A percentile compares a stretch with the other conserved stretches of the same genome.
These are phyloP conservation scores for Pythium monospermum DNA, from an alignment of 352 stramenopile species.

Conservation along the genomic window DNA sequence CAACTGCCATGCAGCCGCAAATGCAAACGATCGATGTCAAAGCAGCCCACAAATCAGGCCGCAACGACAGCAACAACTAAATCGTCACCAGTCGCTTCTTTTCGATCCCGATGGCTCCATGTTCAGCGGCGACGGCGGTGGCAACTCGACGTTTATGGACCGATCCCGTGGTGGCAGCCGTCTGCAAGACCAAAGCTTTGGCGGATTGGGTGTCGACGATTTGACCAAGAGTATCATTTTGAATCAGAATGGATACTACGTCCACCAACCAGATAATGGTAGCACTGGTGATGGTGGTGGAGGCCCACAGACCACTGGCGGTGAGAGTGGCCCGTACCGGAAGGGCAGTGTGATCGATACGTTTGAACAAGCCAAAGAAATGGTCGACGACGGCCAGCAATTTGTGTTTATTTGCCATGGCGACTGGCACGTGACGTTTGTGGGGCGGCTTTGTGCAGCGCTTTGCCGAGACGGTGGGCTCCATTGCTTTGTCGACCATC, in stretches of 20 bases:
- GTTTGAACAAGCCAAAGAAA: slow-evolving; percentile 44
- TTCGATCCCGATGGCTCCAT: slow-evolving; percentile 18
- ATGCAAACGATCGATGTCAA: too few relatives aligned
- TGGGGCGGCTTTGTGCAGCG: slow-evolving; percentile 60
- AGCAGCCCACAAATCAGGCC: neutral
- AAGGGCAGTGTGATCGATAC: slow-evolving; percentile 57
- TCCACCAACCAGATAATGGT: slow-evolving; percentile 38
- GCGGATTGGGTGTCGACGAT: slow-evolving; percentile 21
- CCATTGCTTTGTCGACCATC: slow-evolving; percentile 66
- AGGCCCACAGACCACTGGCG: too few relatives aligned
- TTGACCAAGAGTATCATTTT: slow-evolving; percentile 63
- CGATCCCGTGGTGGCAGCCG: slow-evolving; percentile 23
- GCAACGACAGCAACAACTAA: neutral
- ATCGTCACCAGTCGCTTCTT: neutral
- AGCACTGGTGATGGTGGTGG: too few relatives aligned
- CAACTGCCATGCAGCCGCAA: too few relatives aligned
- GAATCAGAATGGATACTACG: slow-evolving; percentile 66
- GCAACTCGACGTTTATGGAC: slow-evolving; percentile 3
- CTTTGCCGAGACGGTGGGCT: slow-evolving; percentile 60
- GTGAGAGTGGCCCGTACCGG: neutral
- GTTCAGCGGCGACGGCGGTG: slow-evolving; percentile 19
- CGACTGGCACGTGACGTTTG: slow-evolving; percentile 68
- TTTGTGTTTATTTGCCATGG: slow-evolving; percentile 86
- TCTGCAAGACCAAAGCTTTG: slow-evolving; percentile 30
- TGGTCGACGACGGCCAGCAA: slow-evolving; percentile 52